These are phyloP conservation scores for Pseudopediastrum boryanum DNA, from an alignment of 139 green algal genomes.

Conservation along the genomic window DNA sequence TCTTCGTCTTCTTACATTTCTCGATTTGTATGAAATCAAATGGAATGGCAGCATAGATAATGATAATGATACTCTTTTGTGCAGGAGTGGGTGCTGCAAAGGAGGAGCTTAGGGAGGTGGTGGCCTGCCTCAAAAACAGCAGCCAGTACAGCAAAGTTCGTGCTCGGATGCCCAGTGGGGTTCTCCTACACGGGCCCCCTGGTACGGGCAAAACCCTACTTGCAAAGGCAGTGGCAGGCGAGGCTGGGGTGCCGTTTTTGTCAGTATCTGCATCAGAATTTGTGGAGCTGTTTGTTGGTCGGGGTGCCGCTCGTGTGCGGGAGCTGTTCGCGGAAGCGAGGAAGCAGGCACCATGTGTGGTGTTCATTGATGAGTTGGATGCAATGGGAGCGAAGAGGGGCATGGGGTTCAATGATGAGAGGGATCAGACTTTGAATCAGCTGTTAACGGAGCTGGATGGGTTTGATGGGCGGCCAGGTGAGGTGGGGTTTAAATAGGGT, in stretches of 20 bases:
- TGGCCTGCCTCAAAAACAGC: constrained; percentile 56
- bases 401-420: constrained; percentile 94
- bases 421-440: constrained; percentile 72
- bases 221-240: constrained; percentile 88
- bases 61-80: too few species aligned
- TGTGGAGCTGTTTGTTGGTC: constrained; percentile 98
- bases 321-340: constrained; percentile 94
- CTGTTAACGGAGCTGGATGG: constrained; percentile 94
- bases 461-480: constrained; percentile 77
- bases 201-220: constrained; percentile 88
- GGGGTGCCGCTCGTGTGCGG: constrained; percentile 32
- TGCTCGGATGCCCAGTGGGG: constrained; percentile 72
- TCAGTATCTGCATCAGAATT: constrained; percentile 93
- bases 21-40: too few species aligned
- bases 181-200: constrained; percentile 82
- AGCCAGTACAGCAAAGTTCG: constrained; percentile 57
- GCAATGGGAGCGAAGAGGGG: constrained; percentile 84
- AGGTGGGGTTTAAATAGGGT: neutral
- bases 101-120: constrained; percentile 79
- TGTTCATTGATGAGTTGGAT: constrained; percentile 99
- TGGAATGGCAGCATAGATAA: too few species aligned
- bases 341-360: constrained; percentile 77
- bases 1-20: too few species aligned
- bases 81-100: constrained; percentile 89
- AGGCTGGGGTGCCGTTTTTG: constrained; percentile 94